phyloP scores from a whole-genome alignment of 257 asterid species.

The Gardenia jasminoides region DNA sequence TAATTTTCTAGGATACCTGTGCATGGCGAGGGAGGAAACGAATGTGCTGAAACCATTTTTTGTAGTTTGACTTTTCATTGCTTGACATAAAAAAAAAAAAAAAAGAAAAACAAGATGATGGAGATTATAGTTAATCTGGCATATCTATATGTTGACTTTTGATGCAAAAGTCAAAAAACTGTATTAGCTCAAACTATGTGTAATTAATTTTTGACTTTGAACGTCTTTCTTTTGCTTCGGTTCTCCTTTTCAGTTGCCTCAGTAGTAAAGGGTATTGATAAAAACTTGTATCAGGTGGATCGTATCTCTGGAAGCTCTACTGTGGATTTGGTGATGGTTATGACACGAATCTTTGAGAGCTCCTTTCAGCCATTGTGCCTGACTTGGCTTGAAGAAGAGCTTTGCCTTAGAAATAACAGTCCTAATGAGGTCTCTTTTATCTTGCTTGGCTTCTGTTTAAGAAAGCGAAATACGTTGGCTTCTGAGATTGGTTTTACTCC shows the following conservation, averaged over 20 bases:
- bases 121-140: background rate
- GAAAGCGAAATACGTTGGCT: background rate
- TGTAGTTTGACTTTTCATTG: background rate
- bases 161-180: background rate
- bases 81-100: background rate
- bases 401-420: conserved; percentile 41
- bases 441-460: background rate
- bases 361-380: conserved; percentile 75
- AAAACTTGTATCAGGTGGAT: conserved; percentile 54
- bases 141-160: background rate
- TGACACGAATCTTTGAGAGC: conserved; percentile 51
- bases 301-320: conserved; percentile 42
- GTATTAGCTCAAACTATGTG: background rate
- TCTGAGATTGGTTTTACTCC: conserved; percentile 12
- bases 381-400: conserved; percentile 92
- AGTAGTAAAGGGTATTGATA: background rate
- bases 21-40: too few species aligned
- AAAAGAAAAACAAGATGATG: background rate
- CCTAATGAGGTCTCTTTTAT: conserved; percentile 59
- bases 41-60: too few species aligned
- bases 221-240: background rate
- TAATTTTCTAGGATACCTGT: too few species aligned
- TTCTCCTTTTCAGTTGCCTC: background rate
- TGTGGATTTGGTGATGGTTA: conserved; percentile 39
- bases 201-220: background rate